A percentile compares a stretch with the other conserved stretches of the same genome.
Conservation (phyloP, 2,329 filamentous ascomycete species). For the Stenocarpella maydis region DNA sequence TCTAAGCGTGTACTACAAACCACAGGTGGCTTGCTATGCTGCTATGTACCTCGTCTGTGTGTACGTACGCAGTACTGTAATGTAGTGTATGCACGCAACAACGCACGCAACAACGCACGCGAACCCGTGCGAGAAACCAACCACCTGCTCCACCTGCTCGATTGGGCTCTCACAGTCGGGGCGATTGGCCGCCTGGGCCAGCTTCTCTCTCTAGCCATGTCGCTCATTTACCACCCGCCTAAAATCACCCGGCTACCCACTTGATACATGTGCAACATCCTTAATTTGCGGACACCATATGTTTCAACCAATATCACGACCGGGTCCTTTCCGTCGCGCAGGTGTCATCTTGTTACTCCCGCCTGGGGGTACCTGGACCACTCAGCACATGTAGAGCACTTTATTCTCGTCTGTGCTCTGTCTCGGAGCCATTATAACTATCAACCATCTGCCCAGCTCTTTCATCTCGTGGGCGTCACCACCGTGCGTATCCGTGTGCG, state of each 20-base stretch:
- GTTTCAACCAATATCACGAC: not conserved
- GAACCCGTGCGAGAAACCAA: constrained; percentile 17
- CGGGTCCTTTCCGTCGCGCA: constrained; percentile 24
- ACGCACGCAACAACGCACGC: constrained; percentile 5
- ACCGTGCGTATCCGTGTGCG: constrained; percentile 20
- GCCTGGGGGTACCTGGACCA: not conserved
- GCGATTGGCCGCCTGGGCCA: constrained; percentile 6
- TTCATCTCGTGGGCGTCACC: constrained; percentile 15
- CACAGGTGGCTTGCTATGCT: too few relatives aligned
- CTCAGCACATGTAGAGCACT: not conserved
- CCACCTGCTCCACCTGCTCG: constrained; percentile 12
- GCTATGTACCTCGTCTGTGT: not conserved
- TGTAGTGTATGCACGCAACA: not conserved
- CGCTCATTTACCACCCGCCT: not conserved
- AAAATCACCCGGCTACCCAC: constrained; percentile 11
- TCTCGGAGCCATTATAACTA: constrained; percentile 4
- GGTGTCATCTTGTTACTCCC: constrained; percentile 9
- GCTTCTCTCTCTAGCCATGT: constrained; percentile 4
- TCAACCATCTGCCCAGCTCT: not conserved
- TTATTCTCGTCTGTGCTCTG: constrained; percentile 9
- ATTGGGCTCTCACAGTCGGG: constrained; percentile 18
- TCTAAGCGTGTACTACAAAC: too few relatives aligned
- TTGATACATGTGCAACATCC: constrained; percentile 25
- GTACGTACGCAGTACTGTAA: too few relatives aligned
- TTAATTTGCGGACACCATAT: constrained; percentile 23